These are phyloP conservation scores for Besnoitia besnoiti DNA, from an alignment of 169 alveolate genomes.

Conservation along the genomic window DNA sequence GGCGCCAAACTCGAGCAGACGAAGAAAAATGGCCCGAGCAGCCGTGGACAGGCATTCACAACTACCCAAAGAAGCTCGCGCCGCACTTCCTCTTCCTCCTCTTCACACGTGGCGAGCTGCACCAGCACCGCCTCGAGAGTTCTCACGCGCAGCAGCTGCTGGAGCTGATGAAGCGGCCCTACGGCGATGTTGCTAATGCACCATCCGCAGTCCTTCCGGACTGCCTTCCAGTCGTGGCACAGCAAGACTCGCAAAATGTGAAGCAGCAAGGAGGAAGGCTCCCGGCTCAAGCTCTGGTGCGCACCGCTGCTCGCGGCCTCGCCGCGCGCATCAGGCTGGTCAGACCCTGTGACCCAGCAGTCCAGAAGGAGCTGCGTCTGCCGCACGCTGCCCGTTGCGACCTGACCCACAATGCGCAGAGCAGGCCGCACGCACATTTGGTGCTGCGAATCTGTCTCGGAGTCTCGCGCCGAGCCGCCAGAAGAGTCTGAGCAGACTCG, in stretches of 20 bases:
- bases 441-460: conserved; percentile 14
- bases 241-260: neutral
- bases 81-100: conserved; percentile 45
- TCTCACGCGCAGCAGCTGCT: conserved; percentile 38
- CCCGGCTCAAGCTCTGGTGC: neutral
- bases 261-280: neutral
- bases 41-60: conserved; percentile 58
- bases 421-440: conserved; percentile 50
- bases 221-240: neutral
- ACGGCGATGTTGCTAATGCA: conserved; percentile 56
- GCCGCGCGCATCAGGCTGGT: conserved; percentile 10
- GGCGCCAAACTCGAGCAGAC: neutral
- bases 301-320: too few species aligned
- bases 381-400: conserved; percentile 50
- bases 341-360: conserved; percentile 17
- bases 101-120: neutral
- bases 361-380: conserved; percentile 51
- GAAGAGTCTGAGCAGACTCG: conserved; percentile 21
- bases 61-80: conserved; percentile 53
- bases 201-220: conserved; percentile 44
- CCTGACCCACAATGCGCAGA: conserved; percentile 55
- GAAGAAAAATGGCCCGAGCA: neutral
- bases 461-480: neutral
- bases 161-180: conserved; percentile 47
- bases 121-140: conserved; percentile 35